Conservation (phyloP, 176 grass and related monocot species). For the Aegilops bicornis region DNA sequence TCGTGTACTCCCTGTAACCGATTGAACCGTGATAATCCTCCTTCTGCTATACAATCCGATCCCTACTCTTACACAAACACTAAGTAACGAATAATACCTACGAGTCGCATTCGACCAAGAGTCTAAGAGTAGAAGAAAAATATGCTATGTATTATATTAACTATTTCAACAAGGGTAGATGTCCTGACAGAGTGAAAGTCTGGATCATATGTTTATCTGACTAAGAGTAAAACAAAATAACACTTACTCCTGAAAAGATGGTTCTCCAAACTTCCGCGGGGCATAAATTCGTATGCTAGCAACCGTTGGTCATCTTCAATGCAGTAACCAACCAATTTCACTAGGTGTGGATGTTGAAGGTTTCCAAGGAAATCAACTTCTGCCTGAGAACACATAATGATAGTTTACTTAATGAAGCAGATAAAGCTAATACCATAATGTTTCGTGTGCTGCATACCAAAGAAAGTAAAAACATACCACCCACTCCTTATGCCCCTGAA, state of each 20-base stretch:
- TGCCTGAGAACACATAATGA: slow-evolving; percentile 45
- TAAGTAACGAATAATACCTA: background rate
- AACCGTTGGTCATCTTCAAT: slow-evolving; percentile 99
- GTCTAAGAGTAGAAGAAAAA: too few relatives aligned
- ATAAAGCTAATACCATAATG: slow-evolving; percentile 23
- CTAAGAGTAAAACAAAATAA: background rate
- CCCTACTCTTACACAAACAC: background rate
- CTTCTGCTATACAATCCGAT: too few relatives aligned
- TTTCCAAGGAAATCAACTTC: slow-evolving; percentile 99
- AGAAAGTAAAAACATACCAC: slow-evolving; percentile 68
- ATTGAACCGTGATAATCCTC: too few relatives aligned
- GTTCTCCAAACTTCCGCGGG: slow-evolving; percentile 97
- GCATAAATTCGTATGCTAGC: slow-evolving; percentile 98
- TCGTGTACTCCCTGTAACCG: too few relatives aligned
- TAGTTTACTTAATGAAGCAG: slow-evolving; percentile 24
- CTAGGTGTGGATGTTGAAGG: slow-evolving; percentile 93
- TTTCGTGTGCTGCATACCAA: background rate
- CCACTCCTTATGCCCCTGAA: slow-evolving; percentile 99
- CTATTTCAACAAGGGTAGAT: background rate
- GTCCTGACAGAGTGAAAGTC: background rate
- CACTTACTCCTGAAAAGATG: slow-evolving; percentile 98
- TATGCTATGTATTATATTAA: background rate
- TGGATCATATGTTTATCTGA: background rate
- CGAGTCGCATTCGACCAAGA: background rate
- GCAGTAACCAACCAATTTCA: slow-evolving; percentile 97